Evolutionary conservation across 1,139 yeast genomes (phyloP), one percentile per base, ranked within the genome.

Genomic region (Protomyces macrosporus): DNA sequence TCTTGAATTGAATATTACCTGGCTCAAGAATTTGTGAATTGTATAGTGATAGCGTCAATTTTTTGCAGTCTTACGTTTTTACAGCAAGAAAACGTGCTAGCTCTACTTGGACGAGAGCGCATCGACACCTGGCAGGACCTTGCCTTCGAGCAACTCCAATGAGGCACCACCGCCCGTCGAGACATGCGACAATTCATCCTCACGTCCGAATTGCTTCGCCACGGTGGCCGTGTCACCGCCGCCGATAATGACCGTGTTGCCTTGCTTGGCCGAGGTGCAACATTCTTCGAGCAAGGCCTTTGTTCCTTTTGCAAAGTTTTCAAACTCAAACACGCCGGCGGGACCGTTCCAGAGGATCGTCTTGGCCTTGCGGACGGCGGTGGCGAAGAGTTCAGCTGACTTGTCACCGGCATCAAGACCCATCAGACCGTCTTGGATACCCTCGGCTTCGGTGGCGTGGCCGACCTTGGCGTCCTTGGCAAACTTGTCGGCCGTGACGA

Each of bases 221-320:
- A 90, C 98, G 71, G 98, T 91, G 71, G 98, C 98, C 74, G 98
- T 91, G 80, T 91, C 98, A 83, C 98, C 98, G 85, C 98, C 98
- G 78, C 98, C 98, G 48, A 70, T 69, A 73, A 91, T 87, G 78
- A 93, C 93, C 70, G 90, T 97, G 71, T 96, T 89, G 82, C 90
- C 87, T 68, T 83, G 83, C 77, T 84, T 85, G 72, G 91, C 89
- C 69, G 96, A 88, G 76, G 83, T 81, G 72, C 90, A 95, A 74
- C 86, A 86, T 71, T 93, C 96, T 70, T 86, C 95, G 74, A 91
- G 84, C 79, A 90, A 80, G 67, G 89, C 78, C 82, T 90, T 88
- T 75, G 98, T 91, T 80, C 97, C 97, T 67, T 79, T 78, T 71
- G 97, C 86, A 76, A 91, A 91, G 74, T 83, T 83, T 70, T 89